Evolutionary conservation across 2,329 filamentous ascomycete species (phyloP), one percentile per base, ranked within the genome.

Genomic region (Fusarium aywerte): DNA sequence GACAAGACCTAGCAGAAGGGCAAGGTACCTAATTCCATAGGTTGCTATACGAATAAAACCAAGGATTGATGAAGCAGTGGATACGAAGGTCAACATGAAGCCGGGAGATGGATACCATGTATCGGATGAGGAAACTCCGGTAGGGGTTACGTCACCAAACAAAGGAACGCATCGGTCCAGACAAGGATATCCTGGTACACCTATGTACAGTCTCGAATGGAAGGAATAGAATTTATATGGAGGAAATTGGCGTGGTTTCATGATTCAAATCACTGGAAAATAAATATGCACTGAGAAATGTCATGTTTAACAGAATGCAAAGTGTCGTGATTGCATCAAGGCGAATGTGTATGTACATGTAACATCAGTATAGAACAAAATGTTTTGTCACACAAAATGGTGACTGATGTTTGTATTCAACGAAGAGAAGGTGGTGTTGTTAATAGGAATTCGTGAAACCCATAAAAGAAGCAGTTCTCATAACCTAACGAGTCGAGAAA

Each of bases 381-480:
- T 49, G 39, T 42, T 32, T 44, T 63, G 45, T 25, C 52, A 63
- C 60, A 52, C 27, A 27, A 3, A 27, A 27, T 9, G 11, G 59
- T 49, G 59, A 47, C 32, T 36, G 39, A 33, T 35, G 49, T 49
- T 49, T 67, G 64, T 64, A 54, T 58, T 44, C 21, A 64, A 52
- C 38, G 65, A 67, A 65, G 38, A 42, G 64, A 67, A 49, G 45
- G 45, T 49, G 45, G 21, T 31, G 31, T 7, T 43, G 23, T 43
- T 15, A 45, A 20, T 58, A 33, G 53, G 42, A 54, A 52, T 64
- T 60, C 58, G 25, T 64, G 13, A 49, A 67, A 39, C 52, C 63
- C 52, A 47, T 54, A 9, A 27, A 27, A 25, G 5, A 60, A 53
- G 33, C 42, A 39, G 27, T 59, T 67, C 64, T 67, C 64, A 55